Evolutionary conservation across 2,329 filamentous ascomycete species (phyloP), one percentile per base, ranked within the genome.

Genomic region (Pseudogymnoascus sp.): DNA sequence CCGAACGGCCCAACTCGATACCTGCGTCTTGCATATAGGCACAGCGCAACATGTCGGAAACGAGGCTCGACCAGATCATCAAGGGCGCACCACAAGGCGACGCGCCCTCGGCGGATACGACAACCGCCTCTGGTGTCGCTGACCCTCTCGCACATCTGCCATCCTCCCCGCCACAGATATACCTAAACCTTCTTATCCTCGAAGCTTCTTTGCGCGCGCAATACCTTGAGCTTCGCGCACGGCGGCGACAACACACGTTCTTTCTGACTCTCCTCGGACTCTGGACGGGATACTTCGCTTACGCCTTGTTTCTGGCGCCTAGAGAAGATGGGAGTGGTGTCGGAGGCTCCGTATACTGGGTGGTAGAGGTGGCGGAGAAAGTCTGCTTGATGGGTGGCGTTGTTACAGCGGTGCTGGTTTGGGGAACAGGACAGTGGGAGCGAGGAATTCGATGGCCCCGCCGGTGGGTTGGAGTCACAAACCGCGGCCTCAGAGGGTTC

Each of bases 371-470:
- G 73, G 84, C 85, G 6, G 91, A 97, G 77, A 96, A 95, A 75
- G 85, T 99, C 62, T 93, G 90, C 71, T 89, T 97, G 72, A 90
- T 96, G 76, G 92, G 91, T 23, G 95, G 95, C 57, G 83, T 96
- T 65, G 88, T 97, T 65, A 97, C 93, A 0, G 89, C 86, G 37
- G 82, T 92, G 47, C 80, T 99, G 37, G 88, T 97, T 68, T 97
- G 93, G 91, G 93, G 87, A 14, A 97, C 93, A 0, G 95, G 95
- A 29, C 93, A 97, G 75, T 99, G 93, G 90, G 93, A 97, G 72
- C 86, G 93, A 63, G 95, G 95, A 34, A 88, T 99, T 63, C 85
- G 93, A 67, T 97, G 95, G 93, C 95, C 95, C 60, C 82, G 93
- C 63, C 86, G 91, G 69, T 97, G 95, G 90, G 87, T 97, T 69